Conservation (phyloP, 2,329 filamentous ascomycete species). For the Exophiala mesophila region DNA sequence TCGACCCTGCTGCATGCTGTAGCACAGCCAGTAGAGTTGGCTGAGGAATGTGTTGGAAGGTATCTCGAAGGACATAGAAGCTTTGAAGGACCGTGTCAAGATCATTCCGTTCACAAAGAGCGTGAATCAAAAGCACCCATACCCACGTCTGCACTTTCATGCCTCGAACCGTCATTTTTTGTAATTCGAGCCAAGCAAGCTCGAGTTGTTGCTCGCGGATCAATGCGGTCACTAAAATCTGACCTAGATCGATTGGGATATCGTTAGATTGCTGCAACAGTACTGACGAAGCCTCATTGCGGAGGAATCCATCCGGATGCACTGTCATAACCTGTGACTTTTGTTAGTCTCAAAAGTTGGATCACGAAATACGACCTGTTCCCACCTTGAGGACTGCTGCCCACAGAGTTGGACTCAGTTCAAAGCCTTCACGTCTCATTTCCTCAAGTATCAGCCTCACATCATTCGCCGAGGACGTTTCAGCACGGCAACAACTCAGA, state of each 20-base stretch:
- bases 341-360: slow-evolving; percentile 5
- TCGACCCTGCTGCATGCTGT: slow-evolving; percentile 64
- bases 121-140: slow-evolving; percentile 70
- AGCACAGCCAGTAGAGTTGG: slow-evolving; percentile 67
- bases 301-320: slow-evolving; percentile 78
- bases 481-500: slow-evolving; percentile 60
- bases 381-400: slow-evolving; percentile 65
- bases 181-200: slow-evolving; percentile 66
- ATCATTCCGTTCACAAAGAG: slow-evolving; percentile 66
- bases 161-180: slow-evolving; percentile 57
- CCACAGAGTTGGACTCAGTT: slow-evolving; percentile 62
- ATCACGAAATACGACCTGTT: not conserved
- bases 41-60: slow-evolving; percentile 44
- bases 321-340: slow-evolving; percentile 64
- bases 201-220: slow-evolving; percentile 80
- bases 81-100: slow-evolving; percentile 71
- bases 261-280: slow-evolving; percentile 63
- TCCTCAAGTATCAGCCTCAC: slow-evolving; percentile 64
- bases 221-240: slow-evolving; percentile 66
- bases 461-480: slow-evolving; percentile 61
- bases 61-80: slow-evolving; percentile 54
- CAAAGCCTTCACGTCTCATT: slow-evolving; percentile 59
- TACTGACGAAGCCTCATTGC: slow-evolving; percentile 64
- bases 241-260: slow-evolving; percentile 57
- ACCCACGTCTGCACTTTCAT: slow-evolving; percentile 64